Conservation (phyloP, 2,329 filamentous ascomycete genomes). For the Aspergillus neoniger region DNA sequence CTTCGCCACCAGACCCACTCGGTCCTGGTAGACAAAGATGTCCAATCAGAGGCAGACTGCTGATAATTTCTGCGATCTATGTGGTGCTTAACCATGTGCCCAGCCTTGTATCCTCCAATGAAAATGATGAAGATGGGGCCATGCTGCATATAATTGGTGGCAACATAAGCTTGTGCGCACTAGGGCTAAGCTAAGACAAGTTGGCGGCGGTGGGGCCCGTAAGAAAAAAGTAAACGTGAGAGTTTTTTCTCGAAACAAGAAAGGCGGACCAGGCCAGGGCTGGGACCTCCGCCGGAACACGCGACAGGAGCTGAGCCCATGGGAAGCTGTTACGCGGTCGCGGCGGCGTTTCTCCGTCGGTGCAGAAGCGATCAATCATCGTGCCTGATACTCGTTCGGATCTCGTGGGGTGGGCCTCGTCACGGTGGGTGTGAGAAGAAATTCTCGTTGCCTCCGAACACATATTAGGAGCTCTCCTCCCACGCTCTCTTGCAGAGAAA, state of each 20-base stretch:
- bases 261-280: constrained; percentile 1
- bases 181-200: constrained; percentile 8
- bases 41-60: constrained; percentile 4
- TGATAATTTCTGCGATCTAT: constrained; percentile 3
- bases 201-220: not conserved
- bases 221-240: no score
- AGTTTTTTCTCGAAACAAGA: constrained; percentile 14
- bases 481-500: constrained; percentile 11
- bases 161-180: constrained; percentile 4
- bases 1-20: constrained; percentile 5
- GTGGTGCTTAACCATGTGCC: constrained; percentile 12
- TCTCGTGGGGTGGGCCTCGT: constrained; percentile 15
- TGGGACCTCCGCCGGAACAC: constrained; percentile 10
- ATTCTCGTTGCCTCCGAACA: constrained; percentile 12
- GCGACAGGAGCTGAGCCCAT: constrained; percentile 8
- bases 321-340: constrained; percentile 10
- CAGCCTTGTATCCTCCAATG: constrained; percentile 1
- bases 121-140: not conserved
- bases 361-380: constrained; percentile 13
- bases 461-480: constrained; percentile 13
- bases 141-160: constrained; percentile 4
- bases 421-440: constrained; percentile 12
- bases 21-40: constrained; percentile 5
- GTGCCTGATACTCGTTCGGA: constrained; percentile 11
- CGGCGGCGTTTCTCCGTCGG: constrained; percentile 8